Evolutionary conservation across 495 filamentous ascomycete species (phyloP).

Genomic region (Neohortaea acidophila): DNA sequence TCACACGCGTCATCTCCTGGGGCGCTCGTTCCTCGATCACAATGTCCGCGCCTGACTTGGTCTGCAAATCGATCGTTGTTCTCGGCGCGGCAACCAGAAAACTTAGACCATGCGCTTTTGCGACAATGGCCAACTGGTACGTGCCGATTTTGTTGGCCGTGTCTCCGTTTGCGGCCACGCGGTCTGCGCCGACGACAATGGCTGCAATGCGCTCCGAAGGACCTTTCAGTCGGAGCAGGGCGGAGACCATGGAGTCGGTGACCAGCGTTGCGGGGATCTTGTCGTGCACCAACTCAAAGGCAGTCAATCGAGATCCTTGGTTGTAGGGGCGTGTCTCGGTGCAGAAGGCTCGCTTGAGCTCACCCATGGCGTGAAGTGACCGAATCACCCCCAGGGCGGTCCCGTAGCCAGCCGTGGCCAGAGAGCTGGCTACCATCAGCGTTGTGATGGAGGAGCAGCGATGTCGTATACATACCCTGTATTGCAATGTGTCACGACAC

Average conservation of each 20-base stretch:
- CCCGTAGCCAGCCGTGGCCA: constrained; percentile 91
- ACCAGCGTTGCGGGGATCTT: constrained; percentile 83
- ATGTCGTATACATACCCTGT: constrained; percentile 54
- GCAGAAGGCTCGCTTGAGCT: constrained; percentile 71
- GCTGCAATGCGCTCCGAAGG: constrained; percentile 50
- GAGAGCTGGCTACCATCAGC: constrained; percentile 55
- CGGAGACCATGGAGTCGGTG: constrained; percentile 91
- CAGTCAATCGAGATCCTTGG: constrained; percentile 86
- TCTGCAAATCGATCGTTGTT: constrained; percentile 81
- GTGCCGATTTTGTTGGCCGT: constrained; percentile 98
- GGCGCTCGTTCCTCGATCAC: constrained; percentile 72
- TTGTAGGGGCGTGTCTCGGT: constrained; percentile 97
- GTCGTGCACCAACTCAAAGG: constrained; percentile 90
- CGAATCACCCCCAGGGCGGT: constrained; percentile 91
- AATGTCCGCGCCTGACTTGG: constrained; percentile 58
- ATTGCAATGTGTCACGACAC: constrained; percentile 90
- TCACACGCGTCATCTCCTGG: constrained; percentile 66
- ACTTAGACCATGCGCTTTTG: constrained; percentile 72
- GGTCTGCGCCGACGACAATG: constrained; percentile 86
- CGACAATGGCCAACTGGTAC: constrained; percentile 77
- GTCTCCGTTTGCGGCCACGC: constrained; percentile 90
- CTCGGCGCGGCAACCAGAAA: constrained; percentile 91
- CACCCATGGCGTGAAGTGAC: constrained; percentile 47
- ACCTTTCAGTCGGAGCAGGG: constrained; percentile 48
- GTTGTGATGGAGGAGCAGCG: no score